Evolutionary conservation across 352 stramenopile genomes (phyloP).

Genomic region (Globisporangium irregulare): DNA sequence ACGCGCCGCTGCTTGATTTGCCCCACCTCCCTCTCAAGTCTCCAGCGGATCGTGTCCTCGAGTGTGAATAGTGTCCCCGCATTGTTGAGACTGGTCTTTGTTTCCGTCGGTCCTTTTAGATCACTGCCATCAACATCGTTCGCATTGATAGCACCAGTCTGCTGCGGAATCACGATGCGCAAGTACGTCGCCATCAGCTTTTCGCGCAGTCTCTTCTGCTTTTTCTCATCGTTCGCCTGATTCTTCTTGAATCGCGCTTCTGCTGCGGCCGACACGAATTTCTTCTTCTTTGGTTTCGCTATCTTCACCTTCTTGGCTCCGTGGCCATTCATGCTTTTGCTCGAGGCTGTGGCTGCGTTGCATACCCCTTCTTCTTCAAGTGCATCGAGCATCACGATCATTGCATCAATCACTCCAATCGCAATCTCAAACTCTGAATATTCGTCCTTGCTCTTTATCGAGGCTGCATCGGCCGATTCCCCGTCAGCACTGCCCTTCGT

Average conservation of each 20-base stretch:
- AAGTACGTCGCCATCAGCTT: conserved; percentile 37
- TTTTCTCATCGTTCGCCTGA: conserved; percentile 34
- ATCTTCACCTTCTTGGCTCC: conserved; percentile 15
- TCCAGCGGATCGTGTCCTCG: conserved; percentile 47
- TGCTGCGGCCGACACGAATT: conserved; percentile 48
- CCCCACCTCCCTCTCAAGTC: conserved; percentile 40
- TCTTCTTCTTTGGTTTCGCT: conserved; percentile 22
- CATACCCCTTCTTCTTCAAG: conserved; percentile 22
- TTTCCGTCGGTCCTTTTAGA: not conserved
- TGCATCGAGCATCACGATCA: conserved; percentile 35
- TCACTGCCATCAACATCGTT: not conserved
- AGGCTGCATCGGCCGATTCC: not conserved
- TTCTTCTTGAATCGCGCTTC: conserved; percentile 52
- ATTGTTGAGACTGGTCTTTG: not conserved
- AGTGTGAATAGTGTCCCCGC: conserved; percentile 49
- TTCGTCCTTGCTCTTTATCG: conserved; percentile 13
- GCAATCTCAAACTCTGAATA: conserved; percentile 40
- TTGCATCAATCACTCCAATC: conserved; percentile 41
- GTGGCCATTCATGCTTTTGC: conserved; percentile 12
- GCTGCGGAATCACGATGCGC: conserved; percentile 32
- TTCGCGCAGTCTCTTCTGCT: conserved; percentile 34
- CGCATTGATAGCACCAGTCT: not conserved
- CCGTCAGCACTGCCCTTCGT: not conserved
- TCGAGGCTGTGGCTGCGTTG: not conserved
- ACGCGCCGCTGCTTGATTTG: conserved; percentile 38